Base-by-base conservation (phyloP, 495 filamentous ascomycete genomes). In the Penicillium bialowiezense region DNA sequence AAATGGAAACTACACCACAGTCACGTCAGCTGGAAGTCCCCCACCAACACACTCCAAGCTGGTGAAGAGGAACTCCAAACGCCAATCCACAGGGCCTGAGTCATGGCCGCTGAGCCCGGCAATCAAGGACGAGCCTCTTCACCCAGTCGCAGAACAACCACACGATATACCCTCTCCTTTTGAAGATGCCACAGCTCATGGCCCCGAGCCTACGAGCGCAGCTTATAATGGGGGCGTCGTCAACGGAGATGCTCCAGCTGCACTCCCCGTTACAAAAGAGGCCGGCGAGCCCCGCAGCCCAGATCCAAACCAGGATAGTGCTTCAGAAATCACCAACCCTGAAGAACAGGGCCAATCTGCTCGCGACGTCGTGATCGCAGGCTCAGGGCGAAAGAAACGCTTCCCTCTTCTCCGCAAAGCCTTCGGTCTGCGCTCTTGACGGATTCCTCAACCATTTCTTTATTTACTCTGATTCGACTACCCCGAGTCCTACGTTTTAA, bases 361-460 rank as follows among this genome's bases (percentile, higher is more conserved):
- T 10, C 55, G 63, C 14, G 63, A 71, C 20, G 69, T 73, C 43
- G 61, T 70, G 19, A 70, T 71, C 46, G 63, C 58, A 24, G 56
- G 62, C 19, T 65, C 69, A 8, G 69, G 67, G 29, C 74, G 74
- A 44, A 79, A 78, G 62, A 80, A 74, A 54, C 72, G 74, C 44
- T 79, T 80, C 44, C 68, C 67, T 1, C 60, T 68, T 44, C 58
- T 80, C 42, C 63, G 73, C 18, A 77, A 73, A 49, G 76, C 74
- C 21, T 73, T 80, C 40, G 70, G 75, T 8, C 54, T 78, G 44
- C 63, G 68, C 33, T 48, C 54, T 38, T 76, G 50, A 74, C 14
- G 6, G n/a, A n/a, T n/a, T n/a, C n/a, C n/a, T n/a, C n/a, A n/a
- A n/a, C n/a, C n/a, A n/a, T n/a, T n/a, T n/a, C n/a, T n/a, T 26